Conservation (phyloP, 2,329 filamentous ascomycete genomes). For the Aspergillus pseudonomiae region DNA sequence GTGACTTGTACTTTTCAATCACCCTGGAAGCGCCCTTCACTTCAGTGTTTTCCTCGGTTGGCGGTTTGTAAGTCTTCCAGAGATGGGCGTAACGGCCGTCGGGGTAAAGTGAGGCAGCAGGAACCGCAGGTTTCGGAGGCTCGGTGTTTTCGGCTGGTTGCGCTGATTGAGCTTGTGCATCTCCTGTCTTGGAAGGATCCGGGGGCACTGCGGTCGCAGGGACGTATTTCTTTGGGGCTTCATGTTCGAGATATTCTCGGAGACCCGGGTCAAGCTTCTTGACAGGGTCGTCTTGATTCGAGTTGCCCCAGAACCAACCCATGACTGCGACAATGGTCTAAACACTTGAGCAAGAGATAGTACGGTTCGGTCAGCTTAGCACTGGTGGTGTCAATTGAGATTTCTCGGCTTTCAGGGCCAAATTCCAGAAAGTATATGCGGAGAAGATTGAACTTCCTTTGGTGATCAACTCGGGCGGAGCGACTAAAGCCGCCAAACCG, state of each 20-base stretch:
- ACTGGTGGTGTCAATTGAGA: not conserved
- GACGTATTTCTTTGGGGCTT: constrained; percentile 73
- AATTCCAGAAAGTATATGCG: constrained; percentile 12
- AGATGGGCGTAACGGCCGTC: constrained; percentile 80
- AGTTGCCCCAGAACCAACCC: constrained; percentile 66
- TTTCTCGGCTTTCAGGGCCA: not conserved
- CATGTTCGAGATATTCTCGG: constrained; percentile 80
- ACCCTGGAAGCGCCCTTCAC: constrained; percentile 81
- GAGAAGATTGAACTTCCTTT: constrained; percentile 13
- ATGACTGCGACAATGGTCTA: constrained; percentile 31
- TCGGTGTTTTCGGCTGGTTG: constrained; percentile 26
- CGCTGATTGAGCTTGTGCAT: constrained; percentile 28
- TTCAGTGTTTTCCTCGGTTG: constrained; percentile 68
- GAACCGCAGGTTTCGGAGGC: constrained; percentile 38
- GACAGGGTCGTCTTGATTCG: constrained; percentile 64
- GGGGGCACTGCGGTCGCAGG: constrained; percentile 33
- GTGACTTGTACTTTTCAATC: constrained; percentile 80
- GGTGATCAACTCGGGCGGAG: constrained; percentile 4
- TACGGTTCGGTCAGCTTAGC: not conserved
- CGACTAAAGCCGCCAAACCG: constrained; percentile 25
- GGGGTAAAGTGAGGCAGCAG: constrained; percentile 61
- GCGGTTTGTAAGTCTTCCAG: constrained; percentile 87
- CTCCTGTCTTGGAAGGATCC: constrained; percentile 23
- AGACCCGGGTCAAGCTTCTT: constrained; percentile 79
- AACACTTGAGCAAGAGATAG: not conserved